phyloP scores from a whole-genome alignment of 106 monocot species.

The Phalaenopsis aphrodite region DNA sequence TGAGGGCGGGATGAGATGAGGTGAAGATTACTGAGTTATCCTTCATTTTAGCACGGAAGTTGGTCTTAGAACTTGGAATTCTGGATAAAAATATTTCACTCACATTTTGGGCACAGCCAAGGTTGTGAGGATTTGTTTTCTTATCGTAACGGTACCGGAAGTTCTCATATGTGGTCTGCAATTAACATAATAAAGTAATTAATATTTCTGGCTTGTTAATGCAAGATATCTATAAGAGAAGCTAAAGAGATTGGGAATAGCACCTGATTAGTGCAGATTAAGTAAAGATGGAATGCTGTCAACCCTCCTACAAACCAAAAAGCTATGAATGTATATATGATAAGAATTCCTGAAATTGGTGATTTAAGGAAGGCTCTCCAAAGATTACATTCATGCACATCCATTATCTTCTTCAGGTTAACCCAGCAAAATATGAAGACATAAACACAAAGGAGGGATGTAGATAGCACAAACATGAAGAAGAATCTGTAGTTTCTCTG shows the following conservation, averaged over 20 bases:
- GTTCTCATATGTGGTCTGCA: slow-evolving; percentile 70
- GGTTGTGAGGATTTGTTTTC: slow-evolving; percentile 51
- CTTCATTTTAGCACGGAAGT: slow-evolving; percentile 45
- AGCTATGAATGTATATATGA: slow-evolving; percentile 48
- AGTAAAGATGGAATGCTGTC: slow-evolving; percentile 53
- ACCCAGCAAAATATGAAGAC: slow-evolving; percentile 64
- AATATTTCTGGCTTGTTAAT: not conserved
- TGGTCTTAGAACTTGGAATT: slow-evolving; percentile 36
- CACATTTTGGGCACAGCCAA: slow-evolving; percentile 38
- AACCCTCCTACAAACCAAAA: slow-evolving; percentile 63
- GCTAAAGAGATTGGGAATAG: not conserved
- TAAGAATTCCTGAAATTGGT: slow-evolving; percentile 49
- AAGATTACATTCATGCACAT: slow-evolving; percentile 25
- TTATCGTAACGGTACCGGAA: slow-evolving; percentile 66
- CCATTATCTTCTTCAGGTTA: slow-evolving; percentile 37
- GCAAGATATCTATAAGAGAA: no score
- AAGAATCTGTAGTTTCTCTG: slow-evolving; percentile 69
- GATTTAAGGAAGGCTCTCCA: slow-evolving; percentile 36
- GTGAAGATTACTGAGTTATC: slow-evolving; percentile 24
- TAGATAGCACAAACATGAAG: slow-evolving; percentile 47
- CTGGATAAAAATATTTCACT: slow-evolving; percentile 44
- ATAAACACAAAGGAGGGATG: slow-evolving; percentile 46
- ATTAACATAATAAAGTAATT: not conserved
- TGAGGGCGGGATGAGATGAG: slow-evolving; percentile 18
- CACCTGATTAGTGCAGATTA: slow-evolving; percentile 64